Evolutionary conservation across 257 asterid genomes (phyloP), one percentile per base, ranked within the genome.

Genomic region (Cynanchum wilfordii): DNA sequence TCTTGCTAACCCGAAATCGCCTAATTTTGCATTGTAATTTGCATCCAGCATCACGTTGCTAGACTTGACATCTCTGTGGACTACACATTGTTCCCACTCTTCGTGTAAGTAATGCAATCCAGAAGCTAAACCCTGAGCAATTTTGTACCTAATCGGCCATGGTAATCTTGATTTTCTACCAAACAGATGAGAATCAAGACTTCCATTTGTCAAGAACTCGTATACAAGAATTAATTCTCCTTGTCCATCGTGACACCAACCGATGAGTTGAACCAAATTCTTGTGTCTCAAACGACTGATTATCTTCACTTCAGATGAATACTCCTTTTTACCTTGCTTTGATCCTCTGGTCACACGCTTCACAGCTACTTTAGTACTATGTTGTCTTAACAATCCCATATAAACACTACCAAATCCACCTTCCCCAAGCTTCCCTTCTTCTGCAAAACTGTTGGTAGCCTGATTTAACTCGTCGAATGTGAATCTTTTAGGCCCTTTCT

Each of bases 31-130:
- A 0, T 64, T 36, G 50, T 36, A 64, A 38, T 64, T 19, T 11
- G 69, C 38, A 22, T 64, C 69, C 2, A 64, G 42, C 69, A 64
- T 64, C 27, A 64, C 69, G 20, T 64, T 36, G 17, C 69, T 64
- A 8, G 27, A 64, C 50, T 64, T 64, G 17, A 63, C 10, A 33
- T 63, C 68, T 36, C 68, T 63, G 3, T 63, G 68, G 49, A 63
- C 68, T 36, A 63, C 25, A 36, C 68, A 63, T 63, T 63, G 45
- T 63, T 63, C 68, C 68, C 68, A 63, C 1, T 63, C 68, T 63
- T 63, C 68, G 15, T 63, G 68, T 17, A 63, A 63, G 16, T 63
- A 63, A 7, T 16, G 68, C 68, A 63, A 17, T 17, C 16, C 47
- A 0, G 68, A 33, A 36, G 68, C 68, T 20, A 63, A 63, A 7